A percentile compares a stretch with the other conserved stretches of the same genome.
These are phyloP conservation scores for Bocquillonia castaneifolia DNA, from an alignment of 441 rosid species.

Conservation along the genomic window DNA sequence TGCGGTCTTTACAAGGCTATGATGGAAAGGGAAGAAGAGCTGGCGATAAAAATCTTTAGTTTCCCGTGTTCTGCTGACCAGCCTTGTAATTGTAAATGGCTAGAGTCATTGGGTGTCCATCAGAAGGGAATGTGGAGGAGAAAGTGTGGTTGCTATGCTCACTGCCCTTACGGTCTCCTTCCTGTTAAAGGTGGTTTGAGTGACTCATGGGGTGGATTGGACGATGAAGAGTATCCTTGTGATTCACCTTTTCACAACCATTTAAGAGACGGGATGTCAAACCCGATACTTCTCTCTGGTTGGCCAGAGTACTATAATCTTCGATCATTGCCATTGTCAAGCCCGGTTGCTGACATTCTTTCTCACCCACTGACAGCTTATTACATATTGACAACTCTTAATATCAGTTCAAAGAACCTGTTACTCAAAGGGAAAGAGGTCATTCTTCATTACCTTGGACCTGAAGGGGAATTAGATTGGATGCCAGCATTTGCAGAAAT, in stretches of 20 bases:
- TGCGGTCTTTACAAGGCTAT: constrained; percentile 43
- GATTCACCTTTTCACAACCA: constrained; percentile 38
- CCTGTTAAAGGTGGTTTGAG: constrained; percentile 42
- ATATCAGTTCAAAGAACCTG: constrained; percentile 36
- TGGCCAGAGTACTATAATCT: constrained; percentile 49
- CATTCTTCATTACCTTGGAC: constrained; percentile 45
- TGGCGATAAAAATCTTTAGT: constrained; percentile 37
- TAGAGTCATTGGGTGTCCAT: constrained; percentile 39
- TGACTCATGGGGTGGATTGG: constrained; percentile 44
- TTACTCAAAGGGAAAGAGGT: constrained; percentile 44
- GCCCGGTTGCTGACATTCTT: constrained; percentile 46
- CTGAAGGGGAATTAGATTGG: constrained; percentile 47
- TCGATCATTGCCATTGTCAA: constrained; percentile 37
- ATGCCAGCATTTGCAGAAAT: constrained; percentile 47
- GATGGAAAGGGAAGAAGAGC: constrained; percentile 55
- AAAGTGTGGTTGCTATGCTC: constrained; percentile 43
- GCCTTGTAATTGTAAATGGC: constrained; percentile 45
- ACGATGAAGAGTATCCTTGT: constrained; percentile 32
- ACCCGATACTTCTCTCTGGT: constrained; percentile 44
- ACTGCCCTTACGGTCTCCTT: constrained; percentile 45
- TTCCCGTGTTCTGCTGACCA: constrained; percentile 38
- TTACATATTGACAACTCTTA: constrained; percentile 37
- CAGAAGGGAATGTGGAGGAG: constrained; percentile 52
- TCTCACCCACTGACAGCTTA: constrained; percentile 41
- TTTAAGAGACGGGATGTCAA: constrained; percentile 31